Evolutionary conservation across 768 basidiomycete species (phyloP).

Genomic region (Pleurotus giganteus): DNA sequence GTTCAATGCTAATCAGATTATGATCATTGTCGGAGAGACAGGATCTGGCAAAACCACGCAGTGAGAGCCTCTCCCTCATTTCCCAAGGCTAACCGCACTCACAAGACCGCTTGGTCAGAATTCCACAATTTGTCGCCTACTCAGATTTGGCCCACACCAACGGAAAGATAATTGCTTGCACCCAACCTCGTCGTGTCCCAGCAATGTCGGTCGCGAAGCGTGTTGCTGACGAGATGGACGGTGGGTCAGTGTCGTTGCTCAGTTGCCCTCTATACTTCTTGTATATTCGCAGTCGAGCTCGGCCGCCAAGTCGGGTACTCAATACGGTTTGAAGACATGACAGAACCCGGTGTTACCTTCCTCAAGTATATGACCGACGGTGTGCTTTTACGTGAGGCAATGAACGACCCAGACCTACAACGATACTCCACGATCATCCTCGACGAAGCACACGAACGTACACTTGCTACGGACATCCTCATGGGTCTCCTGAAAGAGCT

Average conservation of each 20-base stretch:
- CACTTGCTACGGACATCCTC: constrained; percentile 95
- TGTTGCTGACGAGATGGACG: constrained; percentile 99
- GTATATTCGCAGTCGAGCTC: constrained; percentile 71
- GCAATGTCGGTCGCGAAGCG: constrained; percentile 99
- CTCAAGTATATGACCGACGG: constrained; percentile 99
- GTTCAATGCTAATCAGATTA: constrained; percentile 81
- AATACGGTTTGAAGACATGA: constrained; percentile 98
- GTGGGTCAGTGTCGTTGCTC: constrained; percentile 57
- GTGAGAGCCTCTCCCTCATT: constrained; percentile 40
- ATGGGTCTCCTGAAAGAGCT: constrained; percentile 94
- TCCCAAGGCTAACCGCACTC: background rate
- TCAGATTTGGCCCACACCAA: constrained; percentile 89
- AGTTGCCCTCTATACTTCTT: constrained; percentile 12
- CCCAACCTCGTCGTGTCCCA: constrained; percentile 93
- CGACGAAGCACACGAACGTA: constrained; percentile 98
- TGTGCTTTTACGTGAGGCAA: constrained; percentile 97
- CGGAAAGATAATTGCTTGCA: constrained; percentile 93
- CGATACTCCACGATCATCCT: constrained; percentile 98
- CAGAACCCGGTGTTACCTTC: constrained; percentile 86
- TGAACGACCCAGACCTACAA: constrained; percentile 88
- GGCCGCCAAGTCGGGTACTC: constrained; percentile 97
- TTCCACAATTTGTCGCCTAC: constrained; percentile 94
- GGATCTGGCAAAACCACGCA: constrained; percentile 97
- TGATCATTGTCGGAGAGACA: constrained; percentile 91
- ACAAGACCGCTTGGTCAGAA: constrained; percentile 44